Conservation (phyloP, 148 eudicot species). For the Rhododendron mucronatum region DNA sequence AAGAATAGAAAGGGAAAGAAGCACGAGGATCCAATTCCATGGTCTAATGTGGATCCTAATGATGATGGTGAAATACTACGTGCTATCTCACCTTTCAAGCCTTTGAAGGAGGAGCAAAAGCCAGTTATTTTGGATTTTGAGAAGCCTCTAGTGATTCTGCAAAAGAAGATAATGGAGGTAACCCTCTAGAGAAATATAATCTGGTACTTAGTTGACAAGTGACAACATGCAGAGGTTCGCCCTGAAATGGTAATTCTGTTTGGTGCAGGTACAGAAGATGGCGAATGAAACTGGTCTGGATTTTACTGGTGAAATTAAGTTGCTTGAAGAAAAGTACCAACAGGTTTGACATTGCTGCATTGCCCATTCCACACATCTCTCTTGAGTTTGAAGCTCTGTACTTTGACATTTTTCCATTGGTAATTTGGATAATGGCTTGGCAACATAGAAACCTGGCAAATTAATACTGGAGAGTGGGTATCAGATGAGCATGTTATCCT, state of each 20-base stretch:
- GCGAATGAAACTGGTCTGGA: constrained; percentile 91
- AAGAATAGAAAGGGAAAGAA: constrained; percentile 69
- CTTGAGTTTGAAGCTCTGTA: background rate
- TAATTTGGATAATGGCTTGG: background rate
- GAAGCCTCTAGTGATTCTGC: constrained; percentile 43
- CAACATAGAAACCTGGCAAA: background rate
- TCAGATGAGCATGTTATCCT: background rate
- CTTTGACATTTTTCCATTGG: background rate
- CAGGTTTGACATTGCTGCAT: constrained; percentile 38
- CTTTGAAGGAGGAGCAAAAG: constrained; percentile 70
- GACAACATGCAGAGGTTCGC: background rate
- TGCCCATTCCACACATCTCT: background rate
- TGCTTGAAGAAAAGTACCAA: constrained; percentile 69
- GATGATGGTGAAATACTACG: constrained; percentile 69
- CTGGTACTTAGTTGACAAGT: background rate
- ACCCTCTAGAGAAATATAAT: background rate
- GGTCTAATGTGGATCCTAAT: constrained; percentile 51
- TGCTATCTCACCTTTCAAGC: constrained; percentile 76
- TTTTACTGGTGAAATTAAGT: constrained; percentile 64
- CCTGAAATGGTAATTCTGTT: background rate
- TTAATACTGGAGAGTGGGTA: background rate
- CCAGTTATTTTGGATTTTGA: constrained; percentile 75
- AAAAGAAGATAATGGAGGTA: constrained; percentile 74
- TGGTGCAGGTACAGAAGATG: constrained; percentile 75
- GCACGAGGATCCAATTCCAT: constrained; percentile 50